phyloP scores from a whole-genome alignment of 2,329 filamentous ascomycete genomes.

The Aspergillus proliferans region DNA sequence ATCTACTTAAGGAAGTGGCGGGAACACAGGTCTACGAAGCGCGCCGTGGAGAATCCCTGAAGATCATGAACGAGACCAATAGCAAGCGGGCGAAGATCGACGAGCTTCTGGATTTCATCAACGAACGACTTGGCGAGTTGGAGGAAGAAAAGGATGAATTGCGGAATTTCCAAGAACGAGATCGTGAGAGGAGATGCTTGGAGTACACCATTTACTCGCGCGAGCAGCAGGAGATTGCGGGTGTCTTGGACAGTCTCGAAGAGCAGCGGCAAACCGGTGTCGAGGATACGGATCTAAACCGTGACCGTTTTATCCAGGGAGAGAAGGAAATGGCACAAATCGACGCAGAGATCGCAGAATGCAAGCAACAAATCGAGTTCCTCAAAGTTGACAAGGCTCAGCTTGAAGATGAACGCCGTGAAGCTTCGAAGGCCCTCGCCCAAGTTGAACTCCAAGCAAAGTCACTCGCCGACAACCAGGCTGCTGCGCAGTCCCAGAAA shows the following conservation, averaged over 20 bases:
- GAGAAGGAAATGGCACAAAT: conserved; percentile 73
- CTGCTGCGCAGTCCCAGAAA: conserved; percentile 66
- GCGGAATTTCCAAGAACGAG: conserved; percentile 88
- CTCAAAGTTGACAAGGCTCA: conserved; percentile 78
- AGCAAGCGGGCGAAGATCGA: conserved; percentile 94
- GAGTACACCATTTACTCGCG: conserved; percentile 93
- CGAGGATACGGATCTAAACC: conserved; percentile 76
- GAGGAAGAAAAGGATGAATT: conserved; percentile 98
- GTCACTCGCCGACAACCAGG: conserved; percentile 74
- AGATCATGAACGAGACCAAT: conserved; percentile 95
- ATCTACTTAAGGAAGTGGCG: conserved; percentile 92
- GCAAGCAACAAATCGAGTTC: conserved; percentile 77
- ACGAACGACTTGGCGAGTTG: conserved; percentile 77
- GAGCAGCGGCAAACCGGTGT: conserved; percentile 73
- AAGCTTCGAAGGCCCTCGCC: conserved; percentile 70
- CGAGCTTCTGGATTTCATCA: conserved; percentile 83
- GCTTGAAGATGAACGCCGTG: conserved; percentile 81
- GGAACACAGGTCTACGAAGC: conserved; percentile 96
- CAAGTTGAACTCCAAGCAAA: conserved; percentile 83
- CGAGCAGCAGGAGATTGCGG: conserved; percentile 73
- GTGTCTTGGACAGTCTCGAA: conserved; percentile 75
- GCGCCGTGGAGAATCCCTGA: conserved; percentile 80
- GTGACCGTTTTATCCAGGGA: conserved; percentile 66
- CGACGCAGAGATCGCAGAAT: conserved; percentile 70
- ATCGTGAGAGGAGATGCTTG: conserved; percentile 81